These are phyloP conservation scores for Yarrowia keelungensis DNA, from an alignment of 805 yeast species.

Conservation along the genomic window DNA sequence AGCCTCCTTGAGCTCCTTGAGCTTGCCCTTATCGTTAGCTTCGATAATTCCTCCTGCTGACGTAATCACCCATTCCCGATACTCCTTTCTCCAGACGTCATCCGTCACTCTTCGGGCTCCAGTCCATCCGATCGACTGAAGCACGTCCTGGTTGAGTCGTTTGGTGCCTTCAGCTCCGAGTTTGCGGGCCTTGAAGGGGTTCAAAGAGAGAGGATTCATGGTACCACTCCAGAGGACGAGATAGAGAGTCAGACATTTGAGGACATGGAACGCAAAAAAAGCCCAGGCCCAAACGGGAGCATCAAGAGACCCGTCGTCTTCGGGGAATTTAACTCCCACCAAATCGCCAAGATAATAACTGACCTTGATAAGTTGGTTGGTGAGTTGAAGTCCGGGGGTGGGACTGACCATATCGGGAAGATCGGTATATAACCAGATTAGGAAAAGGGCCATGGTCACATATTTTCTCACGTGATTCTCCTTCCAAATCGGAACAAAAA, in stretches of 20 bases:
- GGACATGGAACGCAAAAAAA: slow-evolving; percentile 74
- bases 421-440: slow-evolving; percentile 89
- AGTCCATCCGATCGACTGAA: slow-evolving; percentile 85
- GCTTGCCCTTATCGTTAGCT: slow-evolving; percentile 76
- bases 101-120: slow-evolving; percentile 78
- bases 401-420: slow-evolving; percentile 88
- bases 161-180: slow-evolving; percentile 48
- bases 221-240: slow-evolving; percentile 70
- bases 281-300: slow-evolving; percentile 59
- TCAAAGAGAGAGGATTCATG: slow-evolving; percentile 73
- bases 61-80: slow-evolving; percentile 68
- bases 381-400: slow-evolving; percentile 87
- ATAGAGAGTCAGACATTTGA: slow-evolving; percentile 66
- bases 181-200: slow-evolving; percentile 47
- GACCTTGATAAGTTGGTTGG: slow-evolving; percentile 59
- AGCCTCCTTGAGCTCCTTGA: slow-evolving; percentile 52
- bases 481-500: slow-evolving; percentile 77
- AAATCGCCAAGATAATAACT: slow-evolving; percentile 52
- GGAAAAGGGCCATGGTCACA: slow-evolving; percentile 45
- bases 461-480: slow-evolving; percentile 50
- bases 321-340: slow-evolving; percentile 55
- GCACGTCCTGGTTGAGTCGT: slow-evolving; percentile 54
- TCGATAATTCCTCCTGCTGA: slow-evolving; percentile 71
- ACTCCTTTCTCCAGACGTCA: slow-evolving; percentile 72
- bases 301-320: slow-evolving; percentile 57